Percentiles rank a stretch among this genome's conserved stretches.
Evolutionary conservation across 2,329 filamentous ascomycete genomes (phyloP).

Genomic region (Ophiosphaerella korrae): DNA sequence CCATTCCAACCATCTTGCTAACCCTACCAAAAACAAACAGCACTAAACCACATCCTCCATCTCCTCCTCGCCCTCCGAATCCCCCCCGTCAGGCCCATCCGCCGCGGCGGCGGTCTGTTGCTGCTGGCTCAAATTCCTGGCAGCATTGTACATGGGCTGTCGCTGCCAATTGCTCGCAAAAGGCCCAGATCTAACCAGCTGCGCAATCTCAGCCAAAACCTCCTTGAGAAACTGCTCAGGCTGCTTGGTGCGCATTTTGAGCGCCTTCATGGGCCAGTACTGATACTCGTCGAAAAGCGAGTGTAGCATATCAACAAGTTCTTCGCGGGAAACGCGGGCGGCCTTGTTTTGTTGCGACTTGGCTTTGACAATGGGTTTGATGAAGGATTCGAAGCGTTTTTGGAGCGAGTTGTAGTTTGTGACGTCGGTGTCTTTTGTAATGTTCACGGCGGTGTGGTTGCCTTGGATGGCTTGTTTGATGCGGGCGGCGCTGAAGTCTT

Average conservation of each 20-base stretch:
- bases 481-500: constrained; percentile 48
- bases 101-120: constrained; percentile 30
- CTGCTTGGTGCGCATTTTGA: constrained; percentile 78
- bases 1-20: too few species aligned
- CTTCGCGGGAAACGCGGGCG: constrained; percentile 85
- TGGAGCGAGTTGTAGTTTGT: constrained; percentile 34
- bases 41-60: constrained; percentile 74
- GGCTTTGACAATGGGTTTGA: constrained; percentile 24
- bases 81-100: constrained; percentile 59
- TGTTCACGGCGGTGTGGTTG: constrained; percentile 35
- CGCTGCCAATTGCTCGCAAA: constrained; percentile 88
- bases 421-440: constrained; percentile 32
- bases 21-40: not conserved
- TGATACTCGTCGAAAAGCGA: constrained; percentile 81
- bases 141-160: constrained; percentile 67
- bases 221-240: constrained; percentile 93
- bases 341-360: constrained; percentile 68
- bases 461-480: constrained; percentile 54
- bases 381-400: constrained; percentile 42
- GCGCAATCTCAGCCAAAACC: constrained; percentile 79
- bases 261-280: constrained; percentile 91
- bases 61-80: constrained; percentile 71
- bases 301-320: constrained; percentile 85
- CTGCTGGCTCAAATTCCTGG: constrained; percentile 49
- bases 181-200: constrained; percentile 78